These are phyloP conservation scores for Macaranga tanarius DNA, from an alignment of 441 rosid genomes.

Conservation along the genomic window DNA sequence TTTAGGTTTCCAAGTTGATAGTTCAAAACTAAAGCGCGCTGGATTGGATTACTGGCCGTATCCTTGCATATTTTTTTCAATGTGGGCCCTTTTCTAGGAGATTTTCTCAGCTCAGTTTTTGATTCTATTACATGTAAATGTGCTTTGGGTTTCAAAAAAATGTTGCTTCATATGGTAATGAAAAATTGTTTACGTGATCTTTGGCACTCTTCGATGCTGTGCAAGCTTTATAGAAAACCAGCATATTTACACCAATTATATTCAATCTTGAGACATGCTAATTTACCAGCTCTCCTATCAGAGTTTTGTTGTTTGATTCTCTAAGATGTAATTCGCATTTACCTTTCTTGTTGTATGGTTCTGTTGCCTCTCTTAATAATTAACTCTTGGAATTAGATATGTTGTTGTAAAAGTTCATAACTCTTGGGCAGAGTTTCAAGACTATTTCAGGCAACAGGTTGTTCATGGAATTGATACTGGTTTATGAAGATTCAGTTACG, in stretches of 20 bases:
- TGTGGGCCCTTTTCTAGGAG: background rate
- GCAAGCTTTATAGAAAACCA: background rate
- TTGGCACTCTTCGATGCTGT: background rate
- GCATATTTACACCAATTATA: background rate
- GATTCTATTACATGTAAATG: background rate
- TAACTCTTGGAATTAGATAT: conserved; percentile 44
- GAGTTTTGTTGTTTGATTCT: conserved; percentile 1
- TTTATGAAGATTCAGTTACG: conserved; percentile 7
- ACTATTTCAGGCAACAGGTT: conserved; percentile 78
- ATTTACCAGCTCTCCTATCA: background rate
- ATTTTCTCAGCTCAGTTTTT: background rate
- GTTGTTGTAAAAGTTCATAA: conserved; percentile 78
- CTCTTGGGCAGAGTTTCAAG: conserved; percentile 78
- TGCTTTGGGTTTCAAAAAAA: background rate
- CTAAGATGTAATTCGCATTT: background rate
- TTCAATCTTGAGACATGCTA: background rate
- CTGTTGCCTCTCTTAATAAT: conserved; percentile 21
- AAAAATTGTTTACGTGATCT: background rate
- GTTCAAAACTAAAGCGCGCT: conserved; percentile 86
- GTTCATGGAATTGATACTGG: conserved; percentile 18
- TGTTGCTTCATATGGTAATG: background rate
- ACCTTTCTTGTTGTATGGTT: background rate
- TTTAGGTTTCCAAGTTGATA: conserved; percentile 83
- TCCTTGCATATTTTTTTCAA: conserved; percentile 38
- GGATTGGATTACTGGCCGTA: conserved; percentile 99